Evolutionary conservation across 345 rosid genomes (phyloP).

Genomic region (Microthlaspi erraticum): DNA sequence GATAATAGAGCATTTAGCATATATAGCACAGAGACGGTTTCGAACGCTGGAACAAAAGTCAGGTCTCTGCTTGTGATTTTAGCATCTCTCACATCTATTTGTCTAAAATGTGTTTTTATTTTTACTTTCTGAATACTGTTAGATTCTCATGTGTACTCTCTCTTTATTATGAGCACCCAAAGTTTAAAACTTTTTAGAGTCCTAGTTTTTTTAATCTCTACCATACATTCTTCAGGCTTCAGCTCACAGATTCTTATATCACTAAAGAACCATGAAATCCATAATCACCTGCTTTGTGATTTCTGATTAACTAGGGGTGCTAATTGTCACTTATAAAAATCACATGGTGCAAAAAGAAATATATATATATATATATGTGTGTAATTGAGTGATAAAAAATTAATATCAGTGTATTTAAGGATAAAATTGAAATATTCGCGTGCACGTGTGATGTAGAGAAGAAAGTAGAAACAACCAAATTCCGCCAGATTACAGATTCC

Average conservation of each 20-base stretch:
- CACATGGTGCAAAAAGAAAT: background rate
- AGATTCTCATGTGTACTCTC: conserved; percentile 18
- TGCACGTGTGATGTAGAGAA: conserved; percentile 34
- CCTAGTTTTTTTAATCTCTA: background rate
- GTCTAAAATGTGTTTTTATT: conserved; percentile 5
- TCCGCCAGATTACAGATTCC: conserved; percentile 40
- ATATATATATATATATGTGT: background rate
- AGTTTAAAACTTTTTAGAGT: background rate
- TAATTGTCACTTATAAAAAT: conserved; percentile 5
- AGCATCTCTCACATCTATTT: conserved; percentile 30
- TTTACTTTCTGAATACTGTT: conserved; percentile 8
- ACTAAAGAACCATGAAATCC: background rate
- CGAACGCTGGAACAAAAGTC: conserved; percentile 17
- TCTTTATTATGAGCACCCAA: background rate
- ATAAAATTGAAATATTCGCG: background rate
- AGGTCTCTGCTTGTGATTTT: conserved; percentile 31
- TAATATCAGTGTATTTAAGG: background rate
- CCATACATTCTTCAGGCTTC: no score
- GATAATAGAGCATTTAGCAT: conserved; percentile 1
- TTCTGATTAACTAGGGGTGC: background rate
- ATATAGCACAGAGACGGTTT: background rate
- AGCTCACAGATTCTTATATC: background rate
- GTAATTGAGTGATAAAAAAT: background rate
- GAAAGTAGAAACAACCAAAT: background rate
- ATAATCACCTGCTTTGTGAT: background rate